These are phyloP conservation scores for Cytospora chrysosperma DNA, from an alignment of 2,329 filamentous ascomycete genomes.

Conservation along the genomic window DNA sequence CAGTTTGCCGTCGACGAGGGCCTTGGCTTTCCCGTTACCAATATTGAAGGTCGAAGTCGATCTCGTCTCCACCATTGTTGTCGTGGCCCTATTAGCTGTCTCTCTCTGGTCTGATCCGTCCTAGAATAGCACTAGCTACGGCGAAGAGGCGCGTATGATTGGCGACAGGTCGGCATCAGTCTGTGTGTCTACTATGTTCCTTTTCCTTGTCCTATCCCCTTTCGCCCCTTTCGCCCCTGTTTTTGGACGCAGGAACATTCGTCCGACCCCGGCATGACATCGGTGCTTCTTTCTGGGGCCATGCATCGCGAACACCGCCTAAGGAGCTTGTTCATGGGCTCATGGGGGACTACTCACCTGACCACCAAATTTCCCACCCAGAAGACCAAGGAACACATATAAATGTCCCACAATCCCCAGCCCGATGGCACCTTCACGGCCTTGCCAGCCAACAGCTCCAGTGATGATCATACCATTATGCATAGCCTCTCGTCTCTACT, in stretches of 20 bases:
- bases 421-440: slow-evolving; percentile 5
- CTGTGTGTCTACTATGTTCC: neutral
- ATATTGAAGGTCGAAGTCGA: neutral
- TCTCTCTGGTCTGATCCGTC: slow-evolving; percentile 5
- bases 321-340: slow-evolving; percentile 13
- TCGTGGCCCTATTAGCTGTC: slow-evolving; percentile 3
- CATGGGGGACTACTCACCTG: slow-evolving; percentile 1
- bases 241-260: slow-evolving; percentile 20
- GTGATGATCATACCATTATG: slow-evolving; percentile 23
- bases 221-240: no score
- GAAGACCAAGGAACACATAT: neutral
- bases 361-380: neutral
- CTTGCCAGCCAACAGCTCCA: slow-evolving; percentile 13
- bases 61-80: slow-evolving; percentile 7
- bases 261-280: slow-evolving; percentile 27
- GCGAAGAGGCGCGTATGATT: slow-evolving; percentile 6
- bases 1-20: neutral
- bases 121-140: slow-evolving; percentile 2
- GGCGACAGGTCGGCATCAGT: slow-evolving; percentile 7
- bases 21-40: neutral
- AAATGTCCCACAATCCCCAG: slow-evolving; percentile 10
- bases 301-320: slow-evolving; percentile 6
- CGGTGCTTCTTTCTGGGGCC: slow-evolving; percentile 28
- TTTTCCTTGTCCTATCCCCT: neutral
- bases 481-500: slow-evolving; percentile 44